Conservation (phyloP, 2,329 filamentous ascomycete species). For the Chalaropsis ovoidea region DNA sequence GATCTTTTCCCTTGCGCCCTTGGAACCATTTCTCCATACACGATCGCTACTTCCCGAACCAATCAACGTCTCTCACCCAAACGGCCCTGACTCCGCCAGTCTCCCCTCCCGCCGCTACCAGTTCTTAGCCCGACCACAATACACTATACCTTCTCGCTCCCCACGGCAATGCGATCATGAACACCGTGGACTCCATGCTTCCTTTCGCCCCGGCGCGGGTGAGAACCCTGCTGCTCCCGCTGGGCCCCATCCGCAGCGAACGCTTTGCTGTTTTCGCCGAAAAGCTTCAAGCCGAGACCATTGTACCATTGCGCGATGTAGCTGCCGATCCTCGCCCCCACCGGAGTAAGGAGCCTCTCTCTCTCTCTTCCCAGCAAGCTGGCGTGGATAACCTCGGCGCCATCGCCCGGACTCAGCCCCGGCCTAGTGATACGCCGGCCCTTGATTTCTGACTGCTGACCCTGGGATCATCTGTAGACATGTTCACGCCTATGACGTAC, state of each 20-base stretch:
- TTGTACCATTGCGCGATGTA: constrained; percentile 76
- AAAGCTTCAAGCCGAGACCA: constrained; percentile 66
- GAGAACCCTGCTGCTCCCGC: constrained; percentile 73
- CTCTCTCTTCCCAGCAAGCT: not conserved
- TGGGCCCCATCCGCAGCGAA: constrained; percentile 73
- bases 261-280: constrained; percentile 71
- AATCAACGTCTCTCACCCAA: not conserved
- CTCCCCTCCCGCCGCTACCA: not conserved
- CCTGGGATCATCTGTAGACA: constrained; percentile 46
- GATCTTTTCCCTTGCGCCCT: not conserved
- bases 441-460: constrained; percentile 10
- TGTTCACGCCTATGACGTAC: constrained; percentile 87
- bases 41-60: not conserved
- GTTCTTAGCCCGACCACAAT: not conserved
- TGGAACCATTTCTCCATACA: not conserved
- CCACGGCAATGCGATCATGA: constrained; percentile 55
- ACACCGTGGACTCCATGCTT: constrained; percentile 68
- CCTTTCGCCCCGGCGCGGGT: constrained; percentile 87
- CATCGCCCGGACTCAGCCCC: not conserved
- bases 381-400: not conserved
- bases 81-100: not conserved
- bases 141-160: not conserved
- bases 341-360: constrained; percentile 53
- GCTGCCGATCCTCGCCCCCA: constrained; percentile 75
- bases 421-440: not conserved